Evolutionary conservation across 139 green algal species (phyloP), one percentile per base, ranked within the genome.

Genomic region (Coelastrella sp.): DNA sequence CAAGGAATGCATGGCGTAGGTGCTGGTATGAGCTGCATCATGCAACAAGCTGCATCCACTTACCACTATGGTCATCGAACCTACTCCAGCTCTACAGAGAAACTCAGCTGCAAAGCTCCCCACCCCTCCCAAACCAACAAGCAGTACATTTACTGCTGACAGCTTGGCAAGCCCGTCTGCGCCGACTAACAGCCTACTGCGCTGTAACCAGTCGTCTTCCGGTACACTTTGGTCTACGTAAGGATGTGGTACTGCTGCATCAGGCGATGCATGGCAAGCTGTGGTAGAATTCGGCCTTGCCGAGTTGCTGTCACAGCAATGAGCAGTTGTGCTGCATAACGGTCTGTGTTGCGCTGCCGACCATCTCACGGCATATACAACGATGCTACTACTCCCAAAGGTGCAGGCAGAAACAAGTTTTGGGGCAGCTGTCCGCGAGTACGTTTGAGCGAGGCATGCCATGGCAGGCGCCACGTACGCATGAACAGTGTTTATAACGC

Each of bases 81-180:
- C 91, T 14, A 95, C 80, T 57, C 93, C 93, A 5, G 92, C 92
- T 17, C 93, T 85, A 87, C 60, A 94, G 10, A 96, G 88, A 13
- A 93, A 91, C 83, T 96, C 94, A 0, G 92, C 94, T 14, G 87
- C 91, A 65, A 92, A 96, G 65, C 86, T 92, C 19, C 95, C 95
- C 7, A 96, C 93, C 4, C 95, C 95, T 14, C 95, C 95, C 58
- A 96, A 79, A 2, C 95, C 95, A 16, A 96, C 91, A 16, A 96
- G 56, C 68, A 94, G n/a, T 56, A 96, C 95, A n/a, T 88, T 91
- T 0, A 89, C 20, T 5, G 22, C 19, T 14, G n/a, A 17, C 32
- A 96, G 90, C 32, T 2, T 17, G 0, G 10, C 54, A 16, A 95
- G 20, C 19, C 91, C 92, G 0, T 90, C 76, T 4, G 23, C 20